These are phyloP conservation scores for Fraxinus anomala DNA, from an alignment of 257 asterid species.

Conservation along the genomic window DNA sequence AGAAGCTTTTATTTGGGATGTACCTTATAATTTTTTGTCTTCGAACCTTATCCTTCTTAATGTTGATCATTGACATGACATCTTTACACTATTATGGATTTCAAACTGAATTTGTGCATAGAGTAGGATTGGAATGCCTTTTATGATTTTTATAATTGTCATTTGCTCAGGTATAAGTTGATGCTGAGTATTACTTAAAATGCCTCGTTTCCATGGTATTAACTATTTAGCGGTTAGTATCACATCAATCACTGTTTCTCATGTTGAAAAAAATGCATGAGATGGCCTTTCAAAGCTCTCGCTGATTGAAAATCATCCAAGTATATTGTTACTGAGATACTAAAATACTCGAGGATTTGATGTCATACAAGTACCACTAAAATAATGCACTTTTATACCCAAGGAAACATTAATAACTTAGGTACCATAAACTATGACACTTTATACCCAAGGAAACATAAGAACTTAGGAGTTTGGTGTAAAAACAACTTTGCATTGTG, in stretches of 20 bases:
- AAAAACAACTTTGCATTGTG: neutral
- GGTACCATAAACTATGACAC: no score
- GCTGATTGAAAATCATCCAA: slow-evolving; percentile 9
- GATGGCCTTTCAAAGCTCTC: slow-evolving; percentile 13
- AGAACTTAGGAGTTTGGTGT: slow-evolving; percentile 5
- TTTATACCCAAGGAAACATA: no score
- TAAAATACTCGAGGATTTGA: neutral
- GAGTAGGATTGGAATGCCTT: neutral
- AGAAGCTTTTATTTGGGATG: neutral
- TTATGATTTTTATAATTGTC: neutral
- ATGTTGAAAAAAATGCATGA: neutral
- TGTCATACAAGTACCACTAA: slow-evolving; percentile 19
- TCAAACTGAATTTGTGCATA: slow-evolving; percentile 10
- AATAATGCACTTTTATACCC: neutral
- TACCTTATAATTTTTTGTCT: neutral
- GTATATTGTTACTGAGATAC: slow-evolving; percentile 10
- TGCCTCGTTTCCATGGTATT: neutral
- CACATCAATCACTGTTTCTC: neutral
- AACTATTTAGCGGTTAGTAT: neutral
- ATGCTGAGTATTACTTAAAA: no score
- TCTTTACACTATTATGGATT: slow-evolving; percentile 1
- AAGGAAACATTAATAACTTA: slow-evolving; percentile 2
- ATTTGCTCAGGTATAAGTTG: neutral
- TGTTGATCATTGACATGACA: slow-evolving; percentile 8
- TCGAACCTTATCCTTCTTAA: neutral